Base-by-base conservation (phyloP, 2,329 filamentous ascomycete genomes). In the Aspergillus novofumigatus region DNA sequence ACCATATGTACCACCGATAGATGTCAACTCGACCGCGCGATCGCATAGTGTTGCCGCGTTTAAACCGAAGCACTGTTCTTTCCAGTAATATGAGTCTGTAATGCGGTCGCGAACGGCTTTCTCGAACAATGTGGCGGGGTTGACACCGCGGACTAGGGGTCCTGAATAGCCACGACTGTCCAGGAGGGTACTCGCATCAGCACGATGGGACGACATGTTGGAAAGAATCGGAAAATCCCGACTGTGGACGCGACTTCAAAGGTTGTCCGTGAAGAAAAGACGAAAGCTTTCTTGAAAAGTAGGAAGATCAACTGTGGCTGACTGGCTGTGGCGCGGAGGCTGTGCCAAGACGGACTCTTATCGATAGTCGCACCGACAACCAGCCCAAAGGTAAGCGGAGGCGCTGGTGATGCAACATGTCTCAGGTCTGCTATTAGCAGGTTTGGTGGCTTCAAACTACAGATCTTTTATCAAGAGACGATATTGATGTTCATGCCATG, bases 21-120 rank as follows among this genome's bases (percentile, higher is more conserved):
- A 94, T 51, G 79, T 83, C 49, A 99, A 83, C 66, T 93, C 89
- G 26, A 91, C 89, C 0, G 95, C 92, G 62, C 94, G 90, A 77
- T 97, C 91, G 67, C 96, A 88, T 5, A 99, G 74, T 0, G 85
- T 88, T 1, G 86, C 86, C 3, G 84, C 83, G 78, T 97, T 99
- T 63, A 99, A 82, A 45, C 90, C 94, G 76, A 97, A 99, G 74
- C 94, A 97, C 78, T 97, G 92, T 77, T 97, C 94, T 76, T 97
- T 97, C 89, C 92, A 99, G 80, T 96, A 99, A 78, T 96, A 95
- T 53, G 87, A 91, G 70, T 96, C 92, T 65, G 92, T 86, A 75
- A 99, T 97, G 71, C 94, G 92, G 77, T 99, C 94, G 70, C 90
- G 90, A 63, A 97, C 91, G 44, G 92, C 89, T 74, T 96, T 96